These are phyloP conservation scores for Thecaphora thlaspeos DNA, from an alignment of 1,284 basidiomycete genomes.

Conservation along the genomic window DNA sequence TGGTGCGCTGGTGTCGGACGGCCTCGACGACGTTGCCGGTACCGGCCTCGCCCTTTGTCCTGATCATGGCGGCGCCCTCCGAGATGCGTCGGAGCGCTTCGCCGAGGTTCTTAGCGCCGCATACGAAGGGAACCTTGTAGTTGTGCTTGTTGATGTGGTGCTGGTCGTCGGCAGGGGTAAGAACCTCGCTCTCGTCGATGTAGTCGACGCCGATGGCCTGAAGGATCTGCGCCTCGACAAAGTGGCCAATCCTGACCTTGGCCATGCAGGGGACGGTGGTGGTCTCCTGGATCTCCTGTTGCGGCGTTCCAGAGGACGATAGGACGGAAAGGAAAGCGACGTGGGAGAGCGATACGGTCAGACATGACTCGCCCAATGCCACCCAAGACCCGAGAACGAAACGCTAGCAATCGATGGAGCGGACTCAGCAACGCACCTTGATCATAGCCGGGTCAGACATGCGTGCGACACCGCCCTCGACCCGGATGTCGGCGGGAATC, in stretches of 20 bases:
- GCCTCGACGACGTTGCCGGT: conserved; percentile 94
- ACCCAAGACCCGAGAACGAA: too few species aligned
- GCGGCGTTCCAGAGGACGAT: too few species aligned
- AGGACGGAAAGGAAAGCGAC: too few species aligned
- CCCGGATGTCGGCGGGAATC: conserved; percentile 85
- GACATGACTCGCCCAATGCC: too few species aligned
- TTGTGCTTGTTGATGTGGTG: conserved; percentile 64
- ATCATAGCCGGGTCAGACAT: conserved; percentile 84
- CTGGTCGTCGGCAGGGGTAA: conserved; percentile 79
- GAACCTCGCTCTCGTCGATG: conserved; percentile 89
- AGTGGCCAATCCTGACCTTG: conserved; percentile 93
- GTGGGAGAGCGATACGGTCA: too few species aligned
- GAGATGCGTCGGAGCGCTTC: conserved; percentile 95
- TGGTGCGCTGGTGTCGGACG: conserved; percentile 83
- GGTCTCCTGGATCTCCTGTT: conserved; percentile 70
- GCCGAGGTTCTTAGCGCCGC: conserved; percentile 65
- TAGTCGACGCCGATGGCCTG: conserved; percentile 95
- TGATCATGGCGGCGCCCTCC: conserved; percentile 70
- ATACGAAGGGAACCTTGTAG: conserved; percentile 69
- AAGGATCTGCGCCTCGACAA: conserved; percentile 74
- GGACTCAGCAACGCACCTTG: conserved; percentile 65
- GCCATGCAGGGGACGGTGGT: conserved; percentile 66
- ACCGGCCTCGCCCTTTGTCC: conserved; percentile 69
- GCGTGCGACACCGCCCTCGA: conserved; percentile 55
- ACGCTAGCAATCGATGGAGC: too few species aligned